Base-by-base conservation (phyloP, 768 basidiomycete species). In the Phylloporus sp. region DNA sequence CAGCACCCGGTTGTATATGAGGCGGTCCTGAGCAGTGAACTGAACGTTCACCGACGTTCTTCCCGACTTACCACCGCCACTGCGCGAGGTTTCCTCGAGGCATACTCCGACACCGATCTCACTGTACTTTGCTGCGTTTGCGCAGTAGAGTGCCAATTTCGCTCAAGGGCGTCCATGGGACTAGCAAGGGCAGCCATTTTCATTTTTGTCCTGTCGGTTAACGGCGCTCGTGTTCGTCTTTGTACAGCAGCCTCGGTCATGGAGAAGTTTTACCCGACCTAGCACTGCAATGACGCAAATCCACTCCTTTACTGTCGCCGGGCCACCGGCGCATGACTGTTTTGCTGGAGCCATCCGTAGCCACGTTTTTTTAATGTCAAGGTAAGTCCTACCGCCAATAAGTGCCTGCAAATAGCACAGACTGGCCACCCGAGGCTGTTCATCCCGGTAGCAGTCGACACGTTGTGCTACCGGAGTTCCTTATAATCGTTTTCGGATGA, bases 321-420 rank as follows among this genome's bases (percentile, higher is more conserved):
- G 54, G 38, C 49, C 43, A 50, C 48, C 41, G 53, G 47, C 18
- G 32, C 50, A 52, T 28, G 45, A 54, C 29, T 12, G 26, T 49
- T 49, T 50, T 29, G 47, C 53, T 40, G 53, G 32, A 54, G 52
- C 41, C 50, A 41, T 53, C 44, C 46, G 40, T 40, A n/a, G 27
- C 57, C 68, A 63, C 66, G 59, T 64, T 66, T 68, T 63, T 47
- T 55, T 58, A 36, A 52, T 56, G 62, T 61, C 61, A 53, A 32
- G 31, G 46, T 48, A 52, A 27, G 41, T 54, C 52, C 45, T 35
- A 53, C 45, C 48, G 45, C 48, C 53, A 41, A 40, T 23, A 51
- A 53, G 49, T 54, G 36, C 50, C 39, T 50, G 53, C 52, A 56
- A 54, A 60, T 59, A 56, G 55, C 56, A 53, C 47, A 56, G 56